These are phyloP conservation scores for Entomophthora muscae DNA, from an alignment of 371 early-diverging fungal species.

Conservation along the genomic window DNA sequence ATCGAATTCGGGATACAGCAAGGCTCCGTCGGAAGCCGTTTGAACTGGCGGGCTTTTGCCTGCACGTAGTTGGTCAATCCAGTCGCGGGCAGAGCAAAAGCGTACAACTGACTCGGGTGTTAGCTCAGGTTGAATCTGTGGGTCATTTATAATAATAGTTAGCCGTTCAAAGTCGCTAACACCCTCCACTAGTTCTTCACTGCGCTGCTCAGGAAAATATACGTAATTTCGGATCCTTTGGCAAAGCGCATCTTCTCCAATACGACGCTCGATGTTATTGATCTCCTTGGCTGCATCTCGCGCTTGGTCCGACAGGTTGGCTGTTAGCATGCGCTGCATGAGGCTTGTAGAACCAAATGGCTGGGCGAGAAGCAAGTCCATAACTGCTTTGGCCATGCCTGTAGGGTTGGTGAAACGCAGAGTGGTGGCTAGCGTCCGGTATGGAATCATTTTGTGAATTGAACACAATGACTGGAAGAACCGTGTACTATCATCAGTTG, in stretches of 20 bases:
- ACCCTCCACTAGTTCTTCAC: slow-evolving; percentile 3
- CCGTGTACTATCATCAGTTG: slow-evolving; percentile 32
- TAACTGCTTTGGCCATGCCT: slow-evolving; percentile 34
- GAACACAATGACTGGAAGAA: slow-evolving; percentile 32
- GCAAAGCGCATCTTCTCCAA: slow-evolving; percentile 27
- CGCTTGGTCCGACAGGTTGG: slow-evolving; percentile 29
- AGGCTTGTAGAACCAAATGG: slow-evolving; percentile 40
- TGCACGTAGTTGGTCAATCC: slow-evolving; percentile 12
- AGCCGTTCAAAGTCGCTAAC: slow-evolving; percentile 8
- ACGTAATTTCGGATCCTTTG: slow-evolving; percentile 34
- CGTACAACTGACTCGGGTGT: slow-evolving; percentile 8
- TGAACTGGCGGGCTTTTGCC: slow-evolving; percentile 16
- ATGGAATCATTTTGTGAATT: slow-evolving; percentile 37
- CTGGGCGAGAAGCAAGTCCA: slow-evolving; percentile 42
- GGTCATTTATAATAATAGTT: slow-evolving; percentile 13
- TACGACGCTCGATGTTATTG: slow-evolving; percentile 20
- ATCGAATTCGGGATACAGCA: background rate
- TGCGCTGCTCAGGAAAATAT: slow-evolving; percentile 17
- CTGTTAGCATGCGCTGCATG: slow-evolving; percentile 35
- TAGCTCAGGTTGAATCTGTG: background rate
- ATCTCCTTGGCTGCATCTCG: slow-evolving; percentile 29
- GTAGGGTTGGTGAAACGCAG: slow-evolving; percentile 41
- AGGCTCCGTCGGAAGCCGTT: background rate
- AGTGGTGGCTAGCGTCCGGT: slow-evolving; percentile 29
- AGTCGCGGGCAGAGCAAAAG: background rate